Evolutionary conservation across 2,329 filamentous ascomycete species (phyloP).

Genomic region (Claviceps fusiformis): DNA sequence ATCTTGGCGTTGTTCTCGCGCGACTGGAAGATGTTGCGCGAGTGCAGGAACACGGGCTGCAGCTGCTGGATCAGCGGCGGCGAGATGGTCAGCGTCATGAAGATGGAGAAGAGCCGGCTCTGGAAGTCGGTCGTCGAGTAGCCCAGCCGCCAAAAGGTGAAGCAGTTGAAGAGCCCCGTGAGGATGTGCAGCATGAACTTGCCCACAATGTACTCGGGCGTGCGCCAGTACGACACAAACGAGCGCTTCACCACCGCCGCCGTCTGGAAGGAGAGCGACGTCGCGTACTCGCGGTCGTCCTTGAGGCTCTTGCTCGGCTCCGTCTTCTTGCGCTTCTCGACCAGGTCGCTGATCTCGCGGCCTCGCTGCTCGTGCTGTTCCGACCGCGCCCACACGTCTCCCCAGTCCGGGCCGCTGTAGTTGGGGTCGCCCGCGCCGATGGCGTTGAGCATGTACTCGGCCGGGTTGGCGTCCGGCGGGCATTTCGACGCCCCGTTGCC

Average conservation of each 20-base stretch:
- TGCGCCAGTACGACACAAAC: conserved; percentile 52
- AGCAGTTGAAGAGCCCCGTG: conserved; percentile 54
- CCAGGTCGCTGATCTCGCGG: conserved; percentile 38
- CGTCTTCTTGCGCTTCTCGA: conserved; percentile 27
- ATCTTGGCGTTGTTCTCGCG: conserved; percentile 68
- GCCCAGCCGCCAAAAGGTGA: conserved; percentile 54
- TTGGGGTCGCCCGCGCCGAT: conserved; percentile 51
- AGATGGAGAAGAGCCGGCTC: conserved; percentile 59
- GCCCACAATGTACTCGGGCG: conserved; percentile 47
- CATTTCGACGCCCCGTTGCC: conserved; percentile 34
- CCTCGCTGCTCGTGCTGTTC: conserved; percentile 30
- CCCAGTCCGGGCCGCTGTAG: conserved; percentile 48
- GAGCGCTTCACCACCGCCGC: conserved; percentile 39
- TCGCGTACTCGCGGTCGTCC: conserved; percentile 49
- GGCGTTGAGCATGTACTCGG: conserved; percentile 42
- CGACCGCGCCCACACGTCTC: conserved; percentile 43
- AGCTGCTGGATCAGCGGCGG: conserved; percentile 66
- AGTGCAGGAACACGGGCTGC: conserved; percentile 56
- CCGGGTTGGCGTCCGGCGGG: conserved; percentile 34
- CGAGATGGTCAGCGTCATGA: conserved; percentile 63
- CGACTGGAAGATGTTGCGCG: conserved; percentile 53
- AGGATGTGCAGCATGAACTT: conserved; percentile 50
- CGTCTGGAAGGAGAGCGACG: conserved; percentile 41
- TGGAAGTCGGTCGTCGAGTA: conserved; percentile 49
- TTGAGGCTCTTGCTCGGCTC: conserved; percentile 24